Evolutionary conservation across 202 grass and related monocot genomes (phyloP).

Genomic region (Brachypodium distachyon): DNA sequence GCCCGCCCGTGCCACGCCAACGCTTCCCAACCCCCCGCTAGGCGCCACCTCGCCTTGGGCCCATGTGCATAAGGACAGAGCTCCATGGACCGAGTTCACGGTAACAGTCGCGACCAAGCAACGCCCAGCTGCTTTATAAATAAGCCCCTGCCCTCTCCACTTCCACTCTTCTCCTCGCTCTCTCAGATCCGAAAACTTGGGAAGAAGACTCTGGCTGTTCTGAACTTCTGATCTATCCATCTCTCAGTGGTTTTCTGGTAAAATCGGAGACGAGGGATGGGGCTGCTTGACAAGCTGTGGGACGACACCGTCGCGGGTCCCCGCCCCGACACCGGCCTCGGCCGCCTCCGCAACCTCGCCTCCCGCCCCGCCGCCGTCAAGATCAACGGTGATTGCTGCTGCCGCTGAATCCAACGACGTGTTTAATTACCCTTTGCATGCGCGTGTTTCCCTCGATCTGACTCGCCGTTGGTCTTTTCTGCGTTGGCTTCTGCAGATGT

Average conservation of each 20-base stretch:
- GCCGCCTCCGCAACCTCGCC: conserved; percentile 66
- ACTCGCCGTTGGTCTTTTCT: neutral
- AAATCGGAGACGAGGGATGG: conserved; percentile 40
- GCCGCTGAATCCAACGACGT: neutral
- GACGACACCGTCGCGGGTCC: conserved; percentile 94
- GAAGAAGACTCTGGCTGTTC: neutral
- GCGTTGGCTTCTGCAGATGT: conserved; percentile 21
- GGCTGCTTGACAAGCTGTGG: conserved; percentile 92
- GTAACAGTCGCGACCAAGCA: accelerated
- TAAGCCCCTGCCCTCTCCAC: neutral
- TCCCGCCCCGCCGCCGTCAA: conserved; percentile 38
- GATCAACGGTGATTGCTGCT: conserved; percentile 38
- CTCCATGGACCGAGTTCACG: neutral
- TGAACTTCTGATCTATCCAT: neutral
- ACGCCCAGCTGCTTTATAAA: conserved; percentile 17
- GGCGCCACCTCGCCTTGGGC: neutral
- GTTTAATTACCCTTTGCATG: neutral
- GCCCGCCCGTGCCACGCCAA: neutral
- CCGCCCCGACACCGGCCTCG: conserved; percentile 78
- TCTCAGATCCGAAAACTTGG: conserved; percentile 25
- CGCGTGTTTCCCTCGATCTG: neutral
- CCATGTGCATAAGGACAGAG: neutral
- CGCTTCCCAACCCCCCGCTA: neutral
- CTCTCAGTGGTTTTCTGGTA: neutral
- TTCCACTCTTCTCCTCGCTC: neutral